Evolutionary conservation across 129 eudicot genomes (phyloP).

Genomic region (Flaveria brownii): DNA sequence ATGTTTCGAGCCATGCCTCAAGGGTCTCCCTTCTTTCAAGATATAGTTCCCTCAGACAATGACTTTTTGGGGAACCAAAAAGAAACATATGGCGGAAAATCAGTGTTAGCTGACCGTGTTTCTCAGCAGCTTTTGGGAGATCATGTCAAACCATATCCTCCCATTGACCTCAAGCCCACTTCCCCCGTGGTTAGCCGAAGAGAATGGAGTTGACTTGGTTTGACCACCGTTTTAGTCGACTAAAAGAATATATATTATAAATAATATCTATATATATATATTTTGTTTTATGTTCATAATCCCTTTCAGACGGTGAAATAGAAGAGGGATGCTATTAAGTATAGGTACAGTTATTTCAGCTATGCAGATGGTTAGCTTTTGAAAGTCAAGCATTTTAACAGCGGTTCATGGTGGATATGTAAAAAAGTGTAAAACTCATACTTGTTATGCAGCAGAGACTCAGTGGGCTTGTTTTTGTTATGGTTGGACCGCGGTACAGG

Average conservation of each 20-base stretch:
- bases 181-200: slow-evolving; percentile 38
- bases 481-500: slow-evolving; percentile 24
- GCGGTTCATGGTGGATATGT: slow-evolving; percentile 30
- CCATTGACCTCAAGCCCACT: slow-evolving; percentile 47
- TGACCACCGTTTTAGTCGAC: slow-evolving; percentile 14
- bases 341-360: slow-evolving; percentile 20
- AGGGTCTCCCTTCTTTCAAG: slow-evolving; percentile 47
- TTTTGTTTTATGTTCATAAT: slow-evolving; percentile 24
- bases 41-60: slow-evolving; percentile 42
- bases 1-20: slow-evolving; percentile 48
- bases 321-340: slow-evolving; percentile 45
- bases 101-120: slow-evolving; percentile 54
- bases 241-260: slow-evolving; percentile 25
- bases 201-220: slow-evolving; percentile 27
- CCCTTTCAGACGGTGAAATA: slow-evolving; percentile 36
- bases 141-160: slow-evolving; percentile 48
- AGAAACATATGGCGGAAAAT: slow-evolving; percentile 39
- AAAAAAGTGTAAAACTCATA: slow-evolving; percentile 34
- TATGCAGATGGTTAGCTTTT: slow-evolving; percentile 39
- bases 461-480: slow-evolving; percentile 26
- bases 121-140: slow-evolving; percentile 61
- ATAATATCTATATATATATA: slow-evolving; percentile 23
- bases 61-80: slow-evolving; percentile 51
- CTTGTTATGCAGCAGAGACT: slow-evolving; percentile 28
- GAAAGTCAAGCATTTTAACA: slow-evolving; percentile 45